Percentiles rank a stretch among this genome's conserved stretches.
Conservation (phyloP, 148 eudicot species). For the Persicaria maculosa region DNA sequence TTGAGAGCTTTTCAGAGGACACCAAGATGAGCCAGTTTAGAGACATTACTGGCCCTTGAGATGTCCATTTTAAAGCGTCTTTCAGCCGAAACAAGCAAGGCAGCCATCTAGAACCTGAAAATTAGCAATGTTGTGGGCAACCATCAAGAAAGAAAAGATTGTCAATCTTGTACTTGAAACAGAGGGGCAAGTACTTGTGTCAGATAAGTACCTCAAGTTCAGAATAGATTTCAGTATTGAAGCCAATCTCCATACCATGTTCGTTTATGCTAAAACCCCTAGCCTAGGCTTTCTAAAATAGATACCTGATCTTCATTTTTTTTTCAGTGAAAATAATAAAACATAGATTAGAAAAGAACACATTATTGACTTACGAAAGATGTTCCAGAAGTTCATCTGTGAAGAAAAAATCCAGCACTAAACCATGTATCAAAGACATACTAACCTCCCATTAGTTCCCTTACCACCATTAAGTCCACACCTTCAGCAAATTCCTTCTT, state of each 20-base stretch:
- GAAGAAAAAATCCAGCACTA: neutral
- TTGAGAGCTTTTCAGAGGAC: too few species aligned
- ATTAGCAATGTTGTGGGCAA: neutral
- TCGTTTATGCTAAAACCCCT: conserved; percentile 82
- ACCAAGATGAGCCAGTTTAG: too few species aligned
- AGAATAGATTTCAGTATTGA: conserved; percentile 87
- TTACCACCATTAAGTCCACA: conserved; percentile 92
- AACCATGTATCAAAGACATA: conserved; percentile 9
- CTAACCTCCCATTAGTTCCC: conserved; percentile 95
- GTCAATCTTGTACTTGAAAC: neutral
- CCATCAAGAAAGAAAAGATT: neutral
- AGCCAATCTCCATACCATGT: conserved; percentile 68
- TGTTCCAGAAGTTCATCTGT: neutral
- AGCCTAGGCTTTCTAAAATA: conserved; percentile 97
- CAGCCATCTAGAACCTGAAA: too few species aligned
- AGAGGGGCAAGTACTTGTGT: neutral
- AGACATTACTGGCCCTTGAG: too few species aligned
- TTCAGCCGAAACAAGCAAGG: too few species aligned
- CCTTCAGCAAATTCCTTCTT: conserved; percentile 97
- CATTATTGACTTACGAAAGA: neutral
- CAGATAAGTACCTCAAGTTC: conserved; percentile 55
- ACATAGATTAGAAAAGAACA: neutral
- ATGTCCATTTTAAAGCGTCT: too few species aligned
- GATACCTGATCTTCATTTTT: conserved; percentile 44
- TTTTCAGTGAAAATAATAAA: neutral